Base-by-base conservation (phyloP, 768 basidiomycete species). In the Lactarius evosmus region DNA sequence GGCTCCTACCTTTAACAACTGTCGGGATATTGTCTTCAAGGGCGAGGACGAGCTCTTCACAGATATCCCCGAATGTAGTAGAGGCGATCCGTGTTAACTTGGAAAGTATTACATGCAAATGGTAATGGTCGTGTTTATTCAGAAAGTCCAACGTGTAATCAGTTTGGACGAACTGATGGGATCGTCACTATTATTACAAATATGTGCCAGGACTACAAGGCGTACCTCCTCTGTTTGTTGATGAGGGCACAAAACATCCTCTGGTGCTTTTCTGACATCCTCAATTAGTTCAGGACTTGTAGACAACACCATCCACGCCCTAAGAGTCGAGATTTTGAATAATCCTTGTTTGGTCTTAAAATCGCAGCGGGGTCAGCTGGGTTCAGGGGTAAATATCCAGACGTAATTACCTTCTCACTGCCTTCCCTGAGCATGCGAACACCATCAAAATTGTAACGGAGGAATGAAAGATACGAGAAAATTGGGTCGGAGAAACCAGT, bases 221-320 rank as follows among this genome's bases (percentile, higher is more conserved):
- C 34, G 4, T 34, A 34, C 34, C 34, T 34, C 34, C 34, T 34
- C 34, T 34, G 34, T 12, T 34, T 4, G 1, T 12, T 12, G 34
- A 34, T 12, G 34, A 34, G 78, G 75, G 32, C 81, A 82, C 5
- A 83, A 71, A 30, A 75, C 74, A n/a, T 80, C 74, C 54, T 82
- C 81, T 6, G 78, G 74, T n/a, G 78, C 78, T 62, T 72, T 78
- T 27, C 82, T 77, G 19, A 87, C 68, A 46, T 86, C 85, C 7
- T 85, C 80, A 14, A 84, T 71, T 52, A 79, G 72, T 29, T 78
- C 64, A 0, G 74, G 71, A 1, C 81, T 78, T 22, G 75, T 75
- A 25, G 80, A 70, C 7, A 85, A 70, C 25, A 83, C 74, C 16
- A 78, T 62, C 83, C 83, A 85, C 55, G 75, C 72, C 41, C 78